Evolutionary conservation across 2,329 filamentous ascomycete species (phyloP).

Genomic region (Aaosphaeria pasadenensis): DNA sequence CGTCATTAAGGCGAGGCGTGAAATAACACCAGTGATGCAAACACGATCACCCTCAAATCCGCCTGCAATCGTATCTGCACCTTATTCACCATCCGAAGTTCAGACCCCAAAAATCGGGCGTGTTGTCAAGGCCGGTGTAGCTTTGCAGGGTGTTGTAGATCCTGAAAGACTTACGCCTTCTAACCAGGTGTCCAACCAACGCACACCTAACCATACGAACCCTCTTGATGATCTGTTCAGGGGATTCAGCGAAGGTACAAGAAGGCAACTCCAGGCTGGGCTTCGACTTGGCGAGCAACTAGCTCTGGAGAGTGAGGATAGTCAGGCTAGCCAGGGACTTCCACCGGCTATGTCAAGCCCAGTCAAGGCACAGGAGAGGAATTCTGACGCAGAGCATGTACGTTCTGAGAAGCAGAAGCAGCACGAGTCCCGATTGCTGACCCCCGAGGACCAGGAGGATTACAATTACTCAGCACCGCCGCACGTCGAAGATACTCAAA

Average conservation of each 20-base stretch:
- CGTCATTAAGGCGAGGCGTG: slow-evolving; percentile 11
- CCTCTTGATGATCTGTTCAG: slow-evolving; percentile 36
- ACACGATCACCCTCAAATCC: slow-evolving; percentile 26
- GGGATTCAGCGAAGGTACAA: slow-evolving; percentile 38
- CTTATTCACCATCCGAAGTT: slow-evolving; percentile 14
- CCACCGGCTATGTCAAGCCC: slow-evolving; percentile 15
- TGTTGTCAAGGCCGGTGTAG: slow-evolving; percentile 37
- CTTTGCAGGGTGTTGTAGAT: slow-evolving; percentile 36
- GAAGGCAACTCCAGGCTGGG: slow-evolving; percentile 36
- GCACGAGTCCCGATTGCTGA: slow-evolving; percentile 28
- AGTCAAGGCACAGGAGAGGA: slow-evolving; percentile 8
- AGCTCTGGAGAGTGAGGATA: slow-evolving; percentile 19
- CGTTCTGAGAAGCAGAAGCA: slow-evolving; percentile 22
- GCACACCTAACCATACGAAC: slow-evolving; percentile 7
- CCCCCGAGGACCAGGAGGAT: slow-evolving; percentile 28
- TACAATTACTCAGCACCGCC: slow-evolving; percentile 12
- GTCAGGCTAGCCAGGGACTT: slow-evolving; percentile 8
- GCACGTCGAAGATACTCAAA: slow-evolving; percentile 8
- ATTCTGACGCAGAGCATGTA: slow-evolving; percentile 14
- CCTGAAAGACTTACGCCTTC: slow-evolving; percentile 23
- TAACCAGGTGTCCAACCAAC: slow-evolving; percentile 10
- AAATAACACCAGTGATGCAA: slow-evolving; percentile 27
- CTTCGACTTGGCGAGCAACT: slow-evolving; percentile 39
- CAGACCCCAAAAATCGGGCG: slow-evolving; percentile 31
- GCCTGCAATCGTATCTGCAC: slow-evolving; percentile 22